phyloP scores from a whole-genome alignment of 768 basidiomycete genomes.

The Phylloporus rhodoxanthus region DNA sequence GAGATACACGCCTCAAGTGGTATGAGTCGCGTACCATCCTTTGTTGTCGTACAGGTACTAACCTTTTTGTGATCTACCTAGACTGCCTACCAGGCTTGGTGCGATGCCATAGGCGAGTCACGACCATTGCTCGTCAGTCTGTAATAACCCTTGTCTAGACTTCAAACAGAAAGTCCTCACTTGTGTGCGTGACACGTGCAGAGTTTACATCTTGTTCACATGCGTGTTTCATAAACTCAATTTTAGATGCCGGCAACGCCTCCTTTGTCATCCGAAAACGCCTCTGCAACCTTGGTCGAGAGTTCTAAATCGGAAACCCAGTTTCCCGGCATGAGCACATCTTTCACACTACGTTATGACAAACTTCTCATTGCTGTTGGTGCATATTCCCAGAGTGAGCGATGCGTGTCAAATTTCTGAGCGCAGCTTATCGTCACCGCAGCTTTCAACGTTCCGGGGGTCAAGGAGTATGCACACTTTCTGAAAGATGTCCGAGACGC shows the following conservation, averaged over 20 bases:
- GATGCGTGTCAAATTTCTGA: slow-evolving; percentile 1
- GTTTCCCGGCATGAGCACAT: slow-evolving; percentile 23
- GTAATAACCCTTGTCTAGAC: slow-evolving; percentile 35
- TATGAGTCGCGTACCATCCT: slow-evolving; percentile 24
- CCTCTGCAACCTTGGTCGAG: slow-evolving; percentile 10
- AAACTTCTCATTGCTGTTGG: slow-evolving; percentile 83
- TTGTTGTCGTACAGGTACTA: neutral
- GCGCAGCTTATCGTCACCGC: slow-evolving; percentile 1
- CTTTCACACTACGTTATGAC: slow-evolving; percentile 65
- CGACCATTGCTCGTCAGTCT: neutral
- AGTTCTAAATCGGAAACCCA: slow-evolving; percentile 14
- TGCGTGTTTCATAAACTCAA: neutral
- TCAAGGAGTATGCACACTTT: slow-evolving; percentile 78
- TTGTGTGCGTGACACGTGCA: slow-evolving; percentile 55
- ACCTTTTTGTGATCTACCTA: slow-evolving; percentile 17
- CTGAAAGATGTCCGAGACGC: slow-evolving; percentile 77
- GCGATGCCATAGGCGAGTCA: slow-evolving; percentile 56
- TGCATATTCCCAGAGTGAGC: slow-evolving; percentile 75
- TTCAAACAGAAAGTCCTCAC: slow-evolving; percentile 52
- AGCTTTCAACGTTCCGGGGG: slow-evolving; percentile 70
- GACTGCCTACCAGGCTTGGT: slow-evolving; percentile 71
- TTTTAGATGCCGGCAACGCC: slow-evolving; percentile 61
- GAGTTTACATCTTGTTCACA: neutral
- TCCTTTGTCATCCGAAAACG: slow-evolving; percentile 31
- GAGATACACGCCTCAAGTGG: slow-evolving; percentile 51